phyloP scores from a whole-genome alignment of 139 green algal genomes.

The Eudorina sp. region DNA sequence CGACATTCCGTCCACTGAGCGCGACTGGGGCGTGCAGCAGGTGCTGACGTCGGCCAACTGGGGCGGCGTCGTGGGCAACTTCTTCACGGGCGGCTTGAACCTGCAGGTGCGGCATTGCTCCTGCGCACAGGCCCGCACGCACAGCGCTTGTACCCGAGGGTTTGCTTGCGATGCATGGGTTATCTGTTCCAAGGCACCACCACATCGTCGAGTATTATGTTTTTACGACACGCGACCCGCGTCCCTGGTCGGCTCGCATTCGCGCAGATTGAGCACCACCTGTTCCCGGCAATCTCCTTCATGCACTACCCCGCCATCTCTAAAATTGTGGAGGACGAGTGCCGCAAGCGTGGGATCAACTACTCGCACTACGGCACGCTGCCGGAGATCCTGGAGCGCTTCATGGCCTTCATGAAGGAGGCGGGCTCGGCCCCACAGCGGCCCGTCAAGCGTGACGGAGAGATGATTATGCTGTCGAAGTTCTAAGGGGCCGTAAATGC shows the following conservation, averaged over 20 bases:
- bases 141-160: no score
- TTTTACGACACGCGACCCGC: no score
- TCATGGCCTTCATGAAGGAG: constrained; percentile 66
- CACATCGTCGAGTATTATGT: no score
- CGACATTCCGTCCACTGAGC: constrained; percentile 33
- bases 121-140: no score
- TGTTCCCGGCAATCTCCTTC: constrained; percentile 87
- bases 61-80: constrained; percentile 85
- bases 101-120: constrained; percentile 80
- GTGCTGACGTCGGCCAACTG: constrained; percentile 88
- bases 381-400: constrained; percentile 66
- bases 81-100: constrained; percentile 89
- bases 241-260: no score
- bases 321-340: constrained; percentile 85
- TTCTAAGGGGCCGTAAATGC: background rate
- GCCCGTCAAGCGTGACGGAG: constrained; percentile 32
- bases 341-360: constrained; percentile 74
- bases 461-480: constrained; percentile 36
- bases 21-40: constrained; percentile 87
- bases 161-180: no score
- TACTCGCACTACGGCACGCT: constrained; percentile 84
- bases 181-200: no score
- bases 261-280: constrained; percentile 84
- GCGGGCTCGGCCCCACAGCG: constrained; percentile 60
- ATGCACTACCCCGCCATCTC: constrained; percentile 88